These are phyloP conservation scores for Acanthamoeba healyi DNA, from an alignment of 208 protist genomes.

Conservation along the genomic window DNA sequence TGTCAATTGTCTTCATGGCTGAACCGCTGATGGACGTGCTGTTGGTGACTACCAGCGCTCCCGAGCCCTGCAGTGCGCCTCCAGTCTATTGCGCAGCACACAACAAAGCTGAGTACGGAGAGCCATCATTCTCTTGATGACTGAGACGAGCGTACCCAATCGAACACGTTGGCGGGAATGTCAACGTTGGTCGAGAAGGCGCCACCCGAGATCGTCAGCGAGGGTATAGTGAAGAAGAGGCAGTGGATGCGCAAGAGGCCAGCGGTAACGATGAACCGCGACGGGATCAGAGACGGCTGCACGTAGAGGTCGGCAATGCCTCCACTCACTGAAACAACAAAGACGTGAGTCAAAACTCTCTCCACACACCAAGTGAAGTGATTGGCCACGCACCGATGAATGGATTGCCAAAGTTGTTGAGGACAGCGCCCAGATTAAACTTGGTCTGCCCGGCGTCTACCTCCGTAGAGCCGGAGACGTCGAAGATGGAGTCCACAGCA, in stretches of 20 bases:
- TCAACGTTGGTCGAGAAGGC: constrained; percentile 71
- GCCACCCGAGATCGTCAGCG: constrained; percentile 32
- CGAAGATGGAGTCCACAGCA: constrained; percentile 55
- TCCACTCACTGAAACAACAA: constrained; percentile 5
- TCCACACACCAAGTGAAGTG: not conserved
- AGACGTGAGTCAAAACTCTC: no score
- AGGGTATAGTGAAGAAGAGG: constrained; percentile 60
- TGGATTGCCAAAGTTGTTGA: constrained; percentile 72
- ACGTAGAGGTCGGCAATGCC: constrained; percentile 68
- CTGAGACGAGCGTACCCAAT: not conserved
- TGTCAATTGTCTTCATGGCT: constrained; percentile 23
- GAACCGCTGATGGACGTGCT: not conserved
- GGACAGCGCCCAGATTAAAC: constrained; percentile 39
- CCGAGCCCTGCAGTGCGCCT: constrained; percentile 17
- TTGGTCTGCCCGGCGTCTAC: constrained; percentile 44
- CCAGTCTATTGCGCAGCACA: not conserved
- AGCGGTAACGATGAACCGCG: constrained; percentile 54
- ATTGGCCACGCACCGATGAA: not conserved
- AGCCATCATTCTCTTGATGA: no score
- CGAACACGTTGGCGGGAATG: constrained; percentile 26
- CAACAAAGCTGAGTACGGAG: no score
- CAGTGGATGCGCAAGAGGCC: constrained; percentile 67
- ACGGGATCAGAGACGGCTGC: constrained; percentile 14
- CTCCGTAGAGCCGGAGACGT: constrained; percentile 56
- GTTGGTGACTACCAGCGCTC: constrained; percentile 2